A percentile compares a stretch with the other conserved stretches of the same genome.
These are phyloP conservation scores for Diatrype stigma DNA, from an alignment of 2,329 filamentous ascomycete species.

Conservation along the genomic window DNA sequence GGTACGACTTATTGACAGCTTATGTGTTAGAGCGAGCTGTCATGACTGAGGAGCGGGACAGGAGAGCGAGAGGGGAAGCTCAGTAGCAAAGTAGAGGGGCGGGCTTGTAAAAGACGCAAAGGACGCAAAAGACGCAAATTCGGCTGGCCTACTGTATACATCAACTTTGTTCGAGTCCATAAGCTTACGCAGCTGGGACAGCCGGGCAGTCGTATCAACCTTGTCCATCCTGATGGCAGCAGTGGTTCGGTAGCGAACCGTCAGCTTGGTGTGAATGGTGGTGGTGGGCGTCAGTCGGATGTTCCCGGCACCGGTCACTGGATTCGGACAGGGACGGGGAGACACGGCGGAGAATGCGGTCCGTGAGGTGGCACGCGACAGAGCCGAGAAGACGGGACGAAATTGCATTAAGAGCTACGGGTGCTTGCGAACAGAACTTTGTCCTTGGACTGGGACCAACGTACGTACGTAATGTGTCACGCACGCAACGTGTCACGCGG, in stretches of 20 bases:
- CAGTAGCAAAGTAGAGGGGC: neutral
- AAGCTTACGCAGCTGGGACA: conserved; percentile 71
- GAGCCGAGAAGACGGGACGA: conserved; percentile 9
- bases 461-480: neutral
- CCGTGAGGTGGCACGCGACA: conserved; percentile 12
- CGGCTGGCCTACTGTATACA: conserved; percentile 70
- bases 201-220: conserved; percentile 72
- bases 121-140: conserved; percentile 6
- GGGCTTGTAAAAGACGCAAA: conserved; percentile 5
- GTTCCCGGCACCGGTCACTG: conserved; percentile 7
- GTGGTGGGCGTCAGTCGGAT: conserved; percentile 1
- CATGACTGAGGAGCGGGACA: neutral
- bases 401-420: conserved; percentile 15
- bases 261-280: neutral
- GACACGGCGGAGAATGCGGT: conserved; percentile 1
- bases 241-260: conserved; percentile 15
- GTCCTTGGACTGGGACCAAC: neutral
- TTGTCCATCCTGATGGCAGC: conserved; percentile 59
- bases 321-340: neutral
- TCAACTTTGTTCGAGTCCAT: conserved; percentile 88
- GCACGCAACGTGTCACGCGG: neutral
- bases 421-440: neutral
- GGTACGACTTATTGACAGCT: conserved; percentile 66
- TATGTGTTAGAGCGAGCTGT: conserved; percentile 15
- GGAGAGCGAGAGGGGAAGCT: neutral